Evolutionary conservation across 139 green algal genomes (phyloP).

Genomic region (Closterium sp.): DNA sequence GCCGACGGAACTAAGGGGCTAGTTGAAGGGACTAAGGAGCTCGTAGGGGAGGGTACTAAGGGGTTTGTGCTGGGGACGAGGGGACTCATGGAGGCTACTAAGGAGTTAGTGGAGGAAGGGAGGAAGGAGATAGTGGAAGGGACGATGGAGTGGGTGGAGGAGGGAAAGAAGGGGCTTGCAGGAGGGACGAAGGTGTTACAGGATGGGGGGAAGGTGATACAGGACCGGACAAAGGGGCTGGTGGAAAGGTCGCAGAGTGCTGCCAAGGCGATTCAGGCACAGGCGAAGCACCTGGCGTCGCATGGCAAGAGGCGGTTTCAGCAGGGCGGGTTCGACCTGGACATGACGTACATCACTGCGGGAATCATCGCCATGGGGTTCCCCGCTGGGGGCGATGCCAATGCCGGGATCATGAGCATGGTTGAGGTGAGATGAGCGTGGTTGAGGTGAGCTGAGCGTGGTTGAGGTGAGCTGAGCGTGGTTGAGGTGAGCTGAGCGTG

Average conservation of each 20-base stretch:
- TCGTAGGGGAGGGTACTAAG: background rate
- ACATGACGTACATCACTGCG: conserved; percentile 56
- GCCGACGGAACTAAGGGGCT: background rate
- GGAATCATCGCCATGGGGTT: conserved; percentile 60
- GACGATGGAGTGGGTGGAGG: background rate
- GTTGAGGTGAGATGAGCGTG: conserved; percentile 28
- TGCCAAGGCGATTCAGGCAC: conserved; percentile 18
- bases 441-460: too few species aligned
- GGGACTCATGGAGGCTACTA: background rate
- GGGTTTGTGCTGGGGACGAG: background rate
- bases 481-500: too few species aligned
- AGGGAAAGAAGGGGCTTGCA: background rate
- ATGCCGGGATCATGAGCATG: conserved; percentile 41
- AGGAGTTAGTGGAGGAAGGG: background rate
- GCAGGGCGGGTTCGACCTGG: conserved; percentile 50
- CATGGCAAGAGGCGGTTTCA: conserved; percentile 47
- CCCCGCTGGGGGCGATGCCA: conserved; percentile 39
- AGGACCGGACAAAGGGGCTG: conserved; percentile 26
- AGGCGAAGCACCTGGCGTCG: conserved; percentile 39
- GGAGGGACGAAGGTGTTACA: background rate
- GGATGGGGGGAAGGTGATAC: background rate
- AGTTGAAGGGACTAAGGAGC: background rate
- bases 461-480: too few species aligned
- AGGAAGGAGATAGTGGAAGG: background rate
- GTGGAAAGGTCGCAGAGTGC: conserved; percentile 15